phyloP scores from a whole-genome alignment of 805 yeast species.

The Debaryomyces maramus region DNA sequence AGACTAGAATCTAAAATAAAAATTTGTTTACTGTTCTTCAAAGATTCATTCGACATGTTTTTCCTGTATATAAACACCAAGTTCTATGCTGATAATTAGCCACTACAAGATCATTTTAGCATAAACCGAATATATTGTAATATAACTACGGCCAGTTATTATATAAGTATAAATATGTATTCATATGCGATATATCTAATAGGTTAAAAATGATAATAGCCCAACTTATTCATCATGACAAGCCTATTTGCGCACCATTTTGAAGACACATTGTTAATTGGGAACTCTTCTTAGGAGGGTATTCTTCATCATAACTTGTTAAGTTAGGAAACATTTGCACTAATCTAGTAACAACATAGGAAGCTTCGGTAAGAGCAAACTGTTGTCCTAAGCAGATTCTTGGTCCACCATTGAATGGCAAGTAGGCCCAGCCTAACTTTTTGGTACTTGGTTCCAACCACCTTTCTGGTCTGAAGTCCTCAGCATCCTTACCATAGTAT shows the following conservation, averaged over 20 bases:
- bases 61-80: not conserved
- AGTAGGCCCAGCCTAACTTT: constrained; percentile 35
- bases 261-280: constrained; percentile 30
- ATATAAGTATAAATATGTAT: too few relatives aligned
- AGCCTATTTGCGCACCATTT: constrained; percentile 20
- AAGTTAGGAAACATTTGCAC: constrained; percentile 31
- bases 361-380: constrained; percentile 38
- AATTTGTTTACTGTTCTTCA: not conserved
- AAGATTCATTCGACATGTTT: not conserved
- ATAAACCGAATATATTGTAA: too few relatives aligned
- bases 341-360: constrained; percentile 29
- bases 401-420: constrained; percentile 40
- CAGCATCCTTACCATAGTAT: constrained; percentile 29
- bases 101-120: too few relatives aligned
- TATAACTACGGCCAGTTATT: too few relatives aligned
- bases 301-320: constrained; percentile 12
- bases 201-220: not conserved
- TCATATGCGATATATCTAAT: too few relatives aligned
- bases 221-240: not conserved
- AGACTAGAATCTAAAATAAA: not conserved
- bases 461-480: constrained; percentile 32
- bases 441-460: constrained; percentile 24
- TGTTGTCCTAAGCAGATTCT: constrained; percentile 41
- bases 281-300: constrained; percentile 26
- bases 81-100: too few relatives aligned